Conservation (phyloP, 257 asterid genomes). For the Scutellaria galericulata region DNA sequence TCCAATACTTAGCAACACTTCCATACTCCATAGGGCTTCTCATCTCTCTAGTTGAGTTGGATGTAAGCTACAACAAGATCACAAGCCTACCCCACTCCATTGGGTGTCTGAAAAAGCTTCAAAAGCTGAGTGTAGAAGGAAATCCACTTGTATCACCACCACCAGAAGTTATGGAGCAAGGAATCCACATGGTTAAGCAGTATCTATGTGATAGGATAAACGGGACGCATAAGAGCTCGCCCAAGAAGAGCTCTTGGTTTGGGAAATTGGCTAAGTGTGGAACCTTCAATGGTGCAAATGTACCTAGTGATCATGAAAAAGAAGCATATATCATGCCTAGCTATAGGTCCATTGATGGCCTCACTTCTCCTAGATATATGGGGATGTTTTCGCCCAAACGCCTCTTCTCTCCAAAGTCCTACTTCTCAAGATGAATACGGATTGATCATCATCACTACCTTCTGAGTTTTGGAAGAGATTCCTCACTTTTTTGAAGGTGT, state of each 20-base stretch:
- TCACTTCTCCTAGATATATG: conserved; percentile 66
- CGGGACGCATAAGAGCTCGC: conserved; percentile 41
- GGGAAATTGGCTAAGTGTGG: conserved; percentile 74
- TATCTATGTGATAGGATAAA: conserved; percentile 72
- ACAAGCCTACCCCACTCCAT: conserved; percentile 65
- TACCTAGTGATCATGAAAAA: conserved; percentile 42
- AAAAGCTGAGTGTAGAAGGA: conserved; percentile 78
- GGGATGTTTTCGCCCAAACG: conserved; percentile 75
- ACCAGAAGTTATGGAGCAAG: conserved; percentile 63
- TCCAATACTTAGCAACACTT: conserved; percentile 63
- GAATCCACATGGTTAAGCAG: conserved; percentile 55
- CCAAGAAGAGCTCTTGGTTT: conserved; percentile 74
- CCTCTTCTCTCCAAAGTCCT: conserved; percentile 63
- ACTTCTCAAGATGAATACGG: conserved; percentile 52
- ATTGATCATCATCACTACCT: too few relatives aligned
- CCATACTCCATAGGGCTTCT: conserved; percentile 90
- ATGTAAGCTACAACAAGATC: conserved; percentile 83
- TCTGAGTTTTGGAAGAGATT: too few relatives aligned
- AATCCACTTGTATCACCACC: conserved; percentile 82
- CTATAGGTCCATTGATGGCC: conserved; percentile 50
- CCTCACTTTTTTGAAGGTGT: too few relatives aligned
- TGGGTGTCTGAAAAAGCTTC: conserved; percentile 78
- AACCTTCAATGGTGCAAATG: conserved; percentile 59
- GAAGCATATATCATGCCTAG: conserved; percentile 44
- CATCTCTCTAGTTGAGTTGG: conserved; percentile 72